Percentiles rank a stretch among this genome's conserved stretches.
Evolutionary conservation across 2,329 filamentous ascomycete genomes (phyloP).

Genomic region (Ilyonectria sp.): DNA sequence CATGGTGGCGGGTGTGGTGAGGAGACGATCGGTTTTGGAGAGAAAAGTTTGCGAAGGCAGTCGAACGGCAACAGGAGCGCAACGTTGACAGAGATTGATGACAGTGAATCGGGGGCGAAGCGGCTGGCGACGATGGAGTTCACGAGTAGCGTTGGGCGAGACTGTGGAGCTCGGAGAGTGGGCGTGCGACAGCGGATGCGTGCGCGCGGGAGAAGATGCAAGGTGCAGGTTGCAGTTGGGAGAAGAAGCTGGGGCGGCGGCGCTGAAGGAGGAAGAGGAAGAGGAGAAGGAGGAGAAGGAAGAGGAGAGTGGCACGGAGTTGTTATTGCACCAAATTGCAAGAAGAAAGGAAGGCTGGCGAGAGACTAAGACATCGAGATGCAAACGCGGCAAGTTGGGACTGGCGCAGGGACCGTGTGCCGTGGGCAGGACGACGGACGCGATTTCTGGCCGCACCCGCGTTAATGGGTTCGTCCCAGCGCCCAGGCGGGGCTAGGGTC

Average conservation of each 20-base stretch:
- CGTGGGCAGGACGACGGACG: slow-evolving; percentile 32
- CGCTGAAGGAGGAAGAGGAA: background rate
- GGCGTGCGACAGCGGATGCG: slow-evolving; percentile 15
- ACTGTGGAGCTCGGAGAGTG: slow-evolving; percentile 27
- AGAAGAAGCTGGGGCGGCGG: slow-evolving; percentile 1
- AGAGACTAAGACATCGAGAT: slow-evolving; percentile 29
- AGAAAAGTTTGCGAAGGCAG: background rate
- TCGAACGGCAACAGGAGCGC: slow-evolving; percentile 10
- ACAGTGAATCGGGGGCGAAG: slow-evolving; percentile 26
- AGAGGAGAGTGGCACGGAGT: background rate
- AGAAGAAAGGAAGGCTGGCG: slow-evolving; percentile 19
- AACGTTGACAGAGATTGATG: slow-evolving; percentile 22
- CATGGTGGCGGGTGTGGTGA: slow-evolving; percentile 68
- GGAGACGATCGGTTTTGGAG: slow-evolving; percentile 4
- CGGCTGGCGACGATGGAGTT: slow-evolving; percentile 17
- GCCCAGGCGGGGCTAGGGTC: no score
- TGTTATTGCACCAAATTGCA: slow-evolving; percentile 20
- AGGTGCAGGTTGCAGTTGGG: background rate
- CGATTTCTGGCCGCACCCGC: slow-evolving; percentile 31
- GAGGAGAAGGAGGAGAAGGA: background rate
- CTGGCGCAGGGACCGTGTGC: slow-evolving; percentile 8
- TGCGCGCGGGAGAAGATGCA: background rate
- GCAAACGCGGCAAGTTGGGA: slow-evolving; percentile 21
- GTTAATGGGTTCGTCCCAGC: slow-evolving; percentile 25
- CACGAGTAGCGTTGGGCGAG: slow-evolving; percentile 22